A percentile compares a stretch with the other conserved stretches of the same genome.
Evolutionary conservation across 225 moss, liverwort and hornwort genomes (phyloP).

Genomic region (Thuidium tamariscinum): DNA sequence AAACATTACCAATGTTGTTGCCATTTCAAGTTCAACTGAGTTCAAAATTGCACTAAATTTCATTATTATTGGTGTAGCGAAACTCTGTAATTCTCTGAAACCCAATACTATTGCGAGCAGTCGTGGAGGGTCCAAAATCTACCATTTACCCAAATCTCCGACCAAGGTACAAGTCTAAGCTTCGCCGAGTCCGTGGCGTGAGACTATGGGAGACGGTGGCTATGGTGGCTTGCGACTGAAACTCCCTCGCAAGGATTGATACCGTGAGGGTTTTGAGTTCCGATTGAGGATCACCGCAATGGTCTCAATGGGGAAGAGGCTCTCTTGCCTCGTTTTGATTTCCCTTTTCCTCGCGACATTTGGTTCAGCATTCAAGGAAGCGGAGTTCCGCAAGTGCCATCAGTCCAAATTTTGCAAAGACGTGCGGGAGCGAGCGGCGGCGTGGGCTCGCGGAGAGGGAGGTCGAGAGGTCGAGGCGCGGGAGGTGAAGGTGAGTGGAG

Average conservation of each 20-base stretch:
- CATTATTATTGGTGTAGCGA: background rate
- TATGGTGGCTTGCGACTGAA: background rate
- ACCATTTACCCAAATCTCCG: background rate
- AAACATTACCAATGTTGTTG: background rate
- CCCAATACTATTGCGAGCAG: background rate
- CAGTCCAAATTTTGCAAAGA: slow-evolving; percentile 81
- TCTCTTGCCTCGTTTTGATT: background rate
- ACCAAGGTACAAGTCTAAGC: background rate
- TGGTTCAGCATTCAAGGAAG: slow-evolving; percentile 61
- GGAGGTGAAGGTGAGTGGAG: slow-evolving; percentile 42
- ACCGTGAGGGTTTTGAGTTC: background rate
- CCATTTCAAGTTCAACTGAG: background rate
- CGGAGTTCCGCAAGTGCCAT: slow-evolving; percentile 77
- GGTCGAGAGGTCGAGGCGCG: slow-evolving; percentile 37
- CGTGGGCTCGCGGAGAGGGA: slow-evolving; percentile 31
- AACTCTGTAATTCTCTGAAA: background rate
- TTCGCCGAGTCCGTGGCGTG: background rate
- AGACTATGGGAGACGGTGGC: background rate
- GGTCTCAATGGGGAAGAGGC: background rate
- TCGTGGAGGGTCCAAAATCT: background rate
- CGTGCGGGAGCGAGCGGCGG: slow-evolving; percentile 48
- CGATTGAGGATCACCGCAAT: background rate
- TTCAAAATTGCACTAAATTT: background rate
- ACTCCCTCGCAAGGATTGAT: background rate
- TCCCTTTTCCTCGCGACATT: background rate